phyloP scores from a whole-genome alignment of 2,329 filamentous ascomycete genomes.

The Madurella mycetomatis region DNA sequence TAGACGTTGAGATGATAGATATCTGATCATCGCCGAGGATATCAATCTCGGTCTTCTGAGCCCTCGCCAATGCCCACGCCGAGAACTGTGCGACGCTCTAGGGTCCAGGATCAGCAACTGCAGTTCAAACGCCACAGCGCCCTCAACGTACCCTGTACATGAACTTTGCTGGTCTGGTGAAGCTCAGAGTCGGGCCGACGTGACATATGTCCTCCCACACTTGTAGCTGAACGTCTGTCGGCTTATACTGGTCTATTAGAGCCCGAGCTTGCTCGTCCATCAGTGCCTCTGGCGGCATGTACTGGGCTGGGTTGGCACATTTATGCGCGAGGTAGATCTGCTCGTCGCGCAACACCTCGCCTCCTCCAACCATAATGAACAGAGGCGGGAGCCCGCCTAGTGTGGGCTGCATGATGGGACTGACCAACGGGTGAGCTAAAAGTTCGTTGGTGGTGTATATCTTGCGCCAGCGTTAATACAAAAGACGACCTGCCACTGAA shows the following conservation, averaged over 20 bases:
- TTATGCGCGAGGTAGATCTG: slow-evolving; percentile 96
- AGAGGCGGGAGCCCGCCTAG: slow-evolving; percentile 86
- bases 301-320: slow-evolving; percentile 75
- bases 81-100: slow-evolving; percentile 79
- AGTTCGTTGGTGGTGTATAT: slow-evolving; percentile 80
- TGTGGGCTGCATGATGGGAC: slow-evolving; percentile 80
- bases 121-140: not conserved
- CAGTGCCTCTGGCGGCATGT: slow-evolving; percentile 62
- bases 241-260: slow-evolving; percentile 62
- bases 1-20: slow-evolving; percentile 65
- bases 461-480: slow-evolving; percentile 31
- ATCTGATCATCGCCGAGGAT: slow-evolving; percentile 75
- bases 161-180: slow-evolving; percentile 90
- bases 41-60: slow-evolving; percentile 74
- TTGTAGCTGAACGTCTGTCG: slow-evolving; percentile 89
- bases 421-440: slow-evolving; percentile 82
- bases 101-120: not conserved
- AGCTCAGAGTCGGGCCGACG: slow-evolving; percentile 87
- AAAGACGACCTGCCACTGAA: not conserved
- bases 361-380: slow-evolving; percentile 80
- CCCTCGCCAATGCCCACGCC: slow-evolving; percentile 81
- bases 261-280: slow-evolving; percentile 60
- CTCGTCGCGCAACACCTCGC: slow-evolving; percentile 85
- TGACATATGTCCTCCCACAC: slow-evolving; percentile 96
- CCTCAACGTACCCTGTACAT: slow-evolving; percentile 68